Percentiles rank a stretch among this genome's conserved stretches.
These are phyloP conservation scores for Xylariaceae sp. DNA, from an alignment of 2,329 filamentous ascomycete species.

Conservation along the genomic window DNA sequence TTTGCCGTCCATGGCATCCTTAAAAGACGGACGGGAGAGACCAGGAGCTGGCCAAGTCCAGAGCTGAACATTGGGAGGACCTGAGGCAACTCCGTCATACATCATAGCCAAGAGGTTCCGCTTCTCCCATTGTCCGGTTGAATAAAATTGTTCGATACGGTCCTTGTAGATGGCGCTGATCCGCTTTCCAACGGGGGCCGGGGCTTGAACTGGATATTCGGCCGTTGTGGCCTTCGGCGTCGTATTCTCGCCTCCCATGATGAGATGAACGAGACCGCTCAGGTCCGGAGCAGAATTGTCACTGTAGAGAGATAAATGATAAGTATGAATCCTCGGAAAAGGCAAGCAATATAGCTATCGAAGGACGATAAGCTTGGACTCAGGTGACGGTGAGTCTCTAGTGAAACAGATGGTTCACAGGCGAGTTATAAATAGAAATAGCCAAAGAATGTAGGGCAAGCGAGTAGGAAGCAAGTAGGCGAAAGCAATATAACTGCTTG, in stretches of 20 bases:
- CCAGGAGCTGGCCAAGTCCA: slow-evolving; percentile 85
- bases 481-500: neutral
- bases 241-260: slow-evolving; percentile 59
- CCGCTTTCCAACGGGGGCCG: slow-evolving; percentile 72
- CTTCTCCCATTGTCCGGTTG: slow-evolving; percentile 76
- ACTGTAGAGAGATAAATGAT: slow-evolving; percentile 18
- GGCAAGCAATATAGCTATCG: neutral
- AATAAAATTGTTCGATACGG: slow-evolving; percentile 82
- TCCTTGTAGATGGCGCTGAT: slow-evolving; percentile 87
- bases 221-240: slow-evolving; percentile 52
- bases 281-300: slow-evolving; percentile 14
- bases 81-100: slow-evolving; percentile 70
- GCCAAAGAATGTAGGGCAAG: neutral
- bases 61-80: slow-evolving; percentile 80
- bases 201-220: slow-evolving; percentile 60
- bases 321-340: slow-evolving; percentile 11
- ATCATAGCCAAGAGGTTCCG: slow-evolving; percentile 80
- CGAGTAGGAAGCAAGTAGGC: neutral
- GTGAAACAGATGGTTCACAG: slow-evolving; percentile 1
- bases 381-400: neutral
- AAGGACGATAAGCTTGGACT: neutral
- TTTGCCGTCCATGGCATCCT: slow-evolving; percentile 77
- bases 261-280: slow-evolving; percentile 32
- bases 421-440: no score
- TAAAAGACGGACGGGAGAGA: slow-evolving; percentile 81